A percentile compares a stretch with the other conserved stretches of the same genome.
These are phyloP conservation scores for Xylaria telfairii DNA, from an alignment of 495 filamentous ascomycete genomes.

Conservation along the genomic window DNA sequence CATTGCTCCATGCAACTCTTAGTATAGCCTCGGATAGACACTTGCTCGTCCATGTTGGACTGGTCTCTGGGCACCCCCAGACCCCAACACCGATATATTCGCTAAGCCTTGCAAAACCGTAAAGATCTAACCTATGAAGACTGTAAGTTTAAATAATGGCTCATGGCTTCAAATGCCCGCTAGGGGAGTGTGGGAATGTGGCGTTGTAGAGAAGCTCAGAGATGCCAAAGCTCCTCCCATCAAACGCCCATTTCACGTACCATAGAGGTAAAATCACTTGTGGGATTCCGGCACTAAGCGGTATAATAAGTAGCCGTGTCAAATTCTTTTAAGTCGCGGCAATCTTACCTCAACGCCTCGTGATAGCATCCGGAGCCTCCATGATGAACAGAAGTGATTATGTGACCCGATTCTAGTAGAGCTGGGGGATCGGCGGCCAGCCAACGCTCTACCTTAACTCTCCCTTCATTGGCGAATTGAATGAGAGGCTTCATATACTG, in stretches of 20 bases:
- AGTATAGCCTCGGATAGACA: conserved; percentile 35
- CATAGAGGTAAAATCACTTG: conserved; percentile 59
- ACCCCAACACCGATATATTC: conserved; percentile 58
- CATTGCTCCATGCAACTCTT: conserved; percentile 8
- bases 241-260: too few species aligned
- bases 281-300: conserved; percentile 52
- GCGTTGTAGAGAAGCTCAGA: too few species aligned
- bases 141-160: too few species aligned
- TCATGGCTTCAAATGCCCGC: too few species aligned
- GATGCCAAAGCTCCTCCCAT: too few species aligned
- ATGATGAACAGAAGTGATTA: conserved; percentile 58
- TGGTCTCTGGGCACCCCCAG: conserved; percentile 48
- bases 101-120: conserved; percentile 53
- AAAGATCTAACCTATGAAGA: conserved; percentile 45
- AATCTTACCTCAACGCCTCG: conserved; percentile 59
- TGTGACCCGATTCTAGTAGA: conserved; percentile 51
- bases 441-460: conserved; percentile 52
- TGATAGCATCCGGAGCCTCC: conserved; percentile 60
- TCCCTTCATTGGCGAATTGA: conserved; percentile 33
- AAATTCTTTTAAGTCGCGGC: too few species aligned
- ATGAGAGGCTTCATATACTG: conserved; percentile 31
- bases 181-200: not conserved
- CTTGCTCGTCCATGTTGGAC: conserved; percentile 32
- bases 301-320: not conserved
- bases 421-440: conserved; percentile 54